A percentile compares a stretch with the other conserved stretches of the same genome.
Evolutionary conservation across 305 asterid genomes (phyloP).

Genomic region (Rubia occidens): DNA sequence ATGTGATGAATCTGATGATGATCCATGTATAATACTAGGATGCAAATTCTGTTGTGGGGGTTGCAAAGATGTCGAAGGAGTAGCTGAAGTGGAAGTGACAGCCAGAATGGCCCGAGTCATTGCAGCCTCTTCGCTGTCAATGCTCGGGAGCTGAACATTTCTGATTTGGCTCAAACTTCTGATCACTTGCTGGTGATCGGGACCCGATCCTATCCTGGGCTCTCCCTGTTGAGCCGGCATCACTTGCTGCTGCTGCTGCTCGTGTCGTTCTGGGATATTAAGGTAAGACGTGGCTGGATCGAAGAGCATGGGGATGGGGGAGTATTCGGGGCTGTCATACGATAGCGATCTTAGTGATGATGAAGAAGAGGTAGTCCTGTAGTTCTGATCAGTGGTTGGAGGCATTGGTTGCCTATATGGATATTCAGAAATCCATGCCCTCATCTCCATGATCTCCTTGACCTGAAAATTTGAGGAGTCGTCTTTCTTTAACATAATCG

Average conservation of each 20-base stretch:
- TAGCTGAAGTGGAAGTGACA: slow-evolving; percentile 31
- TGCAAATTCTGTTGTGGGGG: slow-evolving; percentile 16
- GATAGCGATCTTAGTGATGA: slow-evolving; percentile 59
- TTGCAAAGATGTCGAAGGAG: slow-evolving; percentile 18
- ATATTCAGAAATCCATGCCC: slow-evolving; percentile 27
- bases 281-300: slow-evolving; percentile 22
- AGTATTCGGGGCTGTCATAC: slow-evolving; percentile 45
- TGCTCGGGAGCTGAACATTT: slow-evolving; percentile 28
- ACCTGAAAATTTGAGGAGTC: slow-evolving; percentile 23
- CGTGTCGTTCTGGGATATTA: slow-evolving; percentile 14
- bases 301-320: slow-evolving; percentile 37
- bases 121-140: slow-evolving; percentile 46
- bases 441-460: slow-evolving; percentile 43
- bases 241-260: slow-evolving; percentile 5
- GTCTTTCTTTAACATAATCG: background rate
- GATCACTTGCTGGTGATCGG: slow-evolving; percentile 15
- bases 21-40: slow-evolving; percentile 6
- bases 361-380: slow-evolving; percentile 36
- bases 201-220: background rate
- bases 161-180: slow-evolving; percentile 25
- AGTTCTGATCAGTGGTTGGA: slow-evolving; percentile 23
- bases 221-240: background rate
- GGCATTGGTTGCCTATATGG: slow-evolving; percentile 23
- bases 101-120: slow-evolving; percentile 53
- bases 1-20: background rate